Base-by-base conservation (phyloP, 1,139 yeast species). In the Ogataea hybrid region DNA sequence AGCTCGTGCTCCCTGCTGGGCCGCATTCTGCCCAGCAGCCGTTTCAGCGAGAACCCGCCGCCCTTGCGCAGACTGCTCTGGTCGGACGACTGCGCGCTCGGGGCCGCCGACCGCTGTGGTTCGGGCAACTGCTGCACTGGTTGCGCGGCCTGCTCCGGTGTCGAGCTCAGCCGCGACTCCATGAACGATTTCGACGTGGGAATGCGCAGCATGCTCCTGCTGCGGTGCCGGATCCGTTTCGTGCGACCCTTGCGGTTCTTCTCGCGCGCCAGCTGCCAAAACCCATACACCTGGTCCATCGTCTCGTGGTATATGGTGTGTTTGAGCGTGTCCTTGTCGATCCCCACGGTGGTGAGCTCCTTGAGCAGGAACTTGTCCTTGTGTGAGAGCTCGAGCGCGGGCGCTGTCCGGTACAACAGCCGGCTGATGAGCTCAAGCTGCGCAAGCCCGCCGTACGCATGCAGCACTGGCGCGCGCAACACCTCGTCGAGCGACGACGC, bases 241-340 rank as follows among this genome's bases (percentile, higher is more conserved):
- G 28, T 21, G 23, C 28, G 39, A 23, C 28, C 25, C 4, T 38
- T 43, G 15, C 41, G 62, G 52, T 72, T 94, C 39, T 75, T 71
- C 29, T 87, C 90, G 15, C 87, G 65, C 11, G 84, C 65, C n/a
- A 92, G 68, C 35, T 82, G 84, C 84, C 95, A 92, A 47, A 86
- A 71, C 0, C 96, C 97, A n/a, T 90, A 81, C 18, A 87, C 65
- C 0, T 89, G 71, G 59, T 87, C 95, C 65, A 89, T 81, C 44
- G 81, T 79, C 40, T 76, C 76, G 42, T 76, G 70, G 17, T 67
- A 57, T 1, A 90, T 81, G 17, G 86, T 78, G 5, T 73, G 70
- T 49, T 81, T 81, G 27, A 92, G 66, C 5, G 73, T 67, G 8
- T 80, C 84, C 8, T 77, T 70, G 56, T 87, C 89, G 35, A 90